phyloP scores from a whole-genome alignment of 169 alveolate species.

The Plasmodium fragile region DNA sequence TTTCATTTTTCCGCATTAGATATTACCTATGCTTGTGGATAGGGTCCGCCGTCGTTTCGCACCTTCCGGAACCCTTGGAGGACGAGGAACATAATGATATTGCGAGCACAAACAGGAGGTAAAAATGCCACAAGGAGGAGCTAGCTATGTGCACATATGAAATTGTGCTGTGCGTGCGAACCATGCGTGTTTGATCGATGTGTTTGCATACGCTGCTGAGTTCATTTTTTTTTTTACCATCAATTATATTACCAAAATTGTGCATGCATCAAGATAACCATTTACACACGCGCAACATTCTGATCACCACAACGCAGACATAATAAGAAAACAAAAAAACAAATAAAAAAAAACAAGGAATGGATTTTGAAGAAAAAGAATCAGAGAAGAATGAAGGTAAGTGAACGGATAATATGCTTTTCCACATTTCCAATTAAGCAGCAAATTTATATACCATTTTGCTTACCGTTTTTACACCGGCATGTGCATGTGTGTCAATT shows the following conservation, averaged over 20 bases:
- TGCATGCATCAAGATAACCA: background rate
- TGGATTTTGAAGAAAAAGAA: conserved; percentile 95
- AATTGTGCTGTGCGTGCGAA: background rate
- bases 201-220: background rate
- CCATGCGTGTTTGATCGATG: background rate
- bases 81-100: conserved; percentile 77
- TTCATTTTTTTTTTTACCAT: background rate
- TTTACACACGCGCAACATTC: background rate
- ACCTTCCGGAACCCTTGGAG: conserved; percentile 65
- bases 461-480: background rate
- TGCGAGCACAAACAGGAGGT: conserved; percentile 58
- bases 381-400: conserved; percentile 91
- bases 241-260: background rate
- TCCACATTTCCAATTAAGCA: background rate
- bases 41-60: conserved; percentile 86
- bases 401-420: background rate
- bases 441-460: conserved; percentile 1
- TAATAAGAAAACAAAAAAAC: conserved; percentile 78
- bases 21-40: conserved; percentile 94
- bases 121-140: background rate
- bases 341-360: conserved; percentile 79
- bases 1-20: conserved; percentile 24
- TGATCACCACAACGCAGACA: conserved; percentile 5
- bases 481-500: conserved; percentile 5
- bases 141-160: background rate